Conservation (phyloP, 805 yeast species). For the Zygoascus biomembranicola region DNA sequence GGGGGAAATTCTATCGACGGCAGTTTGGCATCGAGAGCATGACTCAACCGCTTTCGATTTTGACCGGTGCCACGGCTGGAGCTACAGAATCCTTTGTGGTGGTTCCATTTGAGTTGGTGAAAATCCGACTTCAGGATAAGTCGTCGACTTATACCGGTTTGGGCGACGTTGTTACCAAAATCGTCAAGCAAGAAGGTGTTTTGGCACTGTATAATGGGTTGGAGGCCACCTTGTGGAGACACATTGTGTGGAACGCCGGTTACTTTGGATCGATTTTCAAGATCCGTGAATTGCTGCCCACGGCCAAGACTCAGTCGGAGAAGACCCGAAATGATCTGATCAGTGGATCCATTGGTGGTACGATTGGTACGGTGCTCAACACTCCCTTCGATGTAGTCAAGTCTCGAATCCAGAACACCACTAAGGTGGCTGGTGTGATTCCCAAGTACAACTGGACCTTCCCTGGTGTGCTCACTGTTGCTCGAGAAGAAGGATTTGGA, state of each 20-base stretch:
- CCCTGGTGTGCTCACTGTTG: constrained; percentile 67
- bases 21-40: constrained; percentile 59
- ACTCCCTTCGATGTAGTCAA: constrained; percentile 96
- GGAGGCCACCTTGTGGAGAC: constrained; percentile 97
- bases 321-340: constrained; percentile 80
- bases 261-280: constrained; percentile 94
- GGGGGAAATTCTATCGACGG: constrained; percentile 75
- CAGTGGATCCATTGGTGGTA: constrained; percentile 95
- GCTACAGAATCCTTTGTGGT: constrained; percentile 94
- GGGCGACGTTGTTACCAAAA: constrained; percentile 67
- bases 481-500: constrained; percentile 82
- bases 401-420: constrained; percentile 82
- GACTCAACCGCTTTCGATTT: constrained; percentile 75
- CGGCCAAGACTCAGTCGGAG: constrained; percentile 59
- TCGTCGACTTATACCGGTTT: constrained; percentile 77
- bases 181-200: constrained; percentile 67
- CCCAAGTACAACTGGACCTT: constrained; percentile 90
- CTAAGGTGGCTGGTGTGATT: constrained; percentile 57
- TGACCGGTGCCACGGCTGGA: constrained; percentile 98
- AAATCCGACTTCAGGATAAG: constrained; percentile 89
- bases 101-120: constrained; percentile 94
- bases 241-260: constrained; percentile 94
- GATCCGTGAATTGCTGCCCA: constrained; percentile 70
- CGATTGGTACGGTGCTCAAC: constrained; percentile 88
- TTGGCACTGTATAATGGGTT: constrained; percentile 87